Percentiles rank a stretch among this genome's conserved stretches.
These are phyloP conservation scores for Mycena maculata DNA, from an alignment of 768 basidiomycete genomes.

Conservation along the genomic window DNA sequence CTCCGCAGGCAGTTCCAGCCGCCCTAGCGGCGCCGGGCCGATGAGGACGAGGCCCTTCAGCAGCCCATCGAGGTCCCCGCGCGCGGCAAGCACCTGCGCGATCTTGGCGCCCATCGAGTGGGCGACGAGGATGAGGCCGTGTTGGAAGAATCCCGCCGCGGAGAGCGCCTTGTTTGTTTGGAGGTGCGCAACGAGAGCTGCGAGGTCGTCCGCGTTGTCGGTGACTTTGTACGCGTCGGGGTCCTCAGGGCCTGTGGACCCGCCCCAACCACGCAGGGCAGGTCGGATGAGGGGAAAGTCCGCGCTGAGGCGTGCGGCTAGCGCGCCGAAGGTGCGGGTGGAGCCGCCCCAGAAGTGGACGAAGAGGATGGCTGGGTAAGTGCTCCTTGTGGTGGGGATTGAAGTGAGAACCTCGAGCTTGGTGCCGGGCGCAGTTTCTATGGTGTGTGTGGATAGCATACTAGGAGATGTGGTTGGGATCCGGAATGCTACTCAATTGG, in stretches of 20 bases:
- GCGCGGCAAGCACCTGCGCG: conserved; percentile 26
- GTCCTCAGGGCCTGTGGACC: conserved; percentile 10
- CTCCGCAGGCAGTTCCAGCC: conserved; percentile 16
- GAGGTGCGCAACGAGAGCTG: conserved; percentile 14
- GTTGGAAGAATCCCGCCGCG: conserved; percentile 12
- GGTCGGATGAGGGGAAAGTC: conserved; percentile 18
- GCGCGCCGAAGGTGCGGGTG: conserved; percentile 4
- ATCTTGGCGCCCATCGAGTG: conserved; percentile 32
- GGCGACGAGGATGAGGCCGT: conserved; percentile 18
- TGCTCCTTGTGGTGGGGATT: background rate
- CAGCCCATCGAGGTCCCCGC: conserved; percentile 12
- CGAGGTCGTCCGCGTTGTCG: conserved; percentile 24
- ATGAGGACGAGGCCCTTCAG: conserved; percentile 23
- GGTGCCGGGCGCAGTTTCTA: conserved; percentile 8
- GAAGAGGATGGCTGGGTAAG: conserved; percentile 19
- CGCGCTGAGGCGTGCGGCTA: conserved; percentile 3
- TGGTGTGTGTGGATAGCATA: conserved; percentile 3
- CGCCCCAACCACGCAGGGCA: conserved; percentile 20
- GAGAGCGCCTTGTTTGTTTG: background rate
- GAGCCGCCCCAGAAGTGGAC: conserved; percentile 31
- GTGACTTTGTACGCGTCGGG: conserved; percentile 9
- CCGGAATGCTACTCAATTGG: too few species aligned
- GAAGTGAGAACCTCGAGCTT: conserved; percentile 19
- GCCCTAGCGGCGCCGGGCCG: conserved; percentile 21
- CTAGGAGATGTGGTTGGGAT: background rate